Evolutionary conservation across 345 rosid species (phyloP).

Genomic region (Clarkia xantiana): DNA sequence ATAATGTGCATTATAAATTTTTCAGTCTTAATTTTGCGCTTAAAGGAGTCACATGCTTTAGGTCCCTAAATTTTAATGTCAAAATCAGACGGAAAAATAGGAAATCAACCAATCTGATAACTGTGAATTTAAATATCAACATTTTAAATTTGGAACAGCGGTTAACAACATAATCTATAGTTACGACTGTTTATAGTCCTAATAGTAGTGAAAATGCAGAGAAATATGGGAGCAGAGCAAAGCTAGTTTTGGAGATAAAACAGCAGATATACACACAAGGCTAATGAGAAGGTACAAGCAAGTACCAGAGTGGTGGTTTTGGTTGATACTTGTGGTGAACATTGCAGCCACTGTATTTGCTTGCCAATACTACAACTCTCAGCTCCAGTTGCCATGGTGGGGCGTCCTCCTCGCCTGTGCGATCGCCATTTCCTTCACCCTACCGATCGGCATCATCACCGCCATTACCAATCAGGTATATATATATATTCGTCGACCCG

Average conservation of each 20-base stretch:
- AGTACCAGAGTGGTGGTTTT: conserved; percentile 95
- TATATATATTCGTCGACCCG: no score
- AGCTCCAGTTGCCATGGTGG: conserved; percentile 98
- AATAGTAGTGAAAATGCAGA: no score
- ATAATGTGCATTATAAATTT: no score
- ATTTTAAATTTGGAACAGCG: no score
- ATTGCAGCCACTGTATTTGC: conserved; percentile 56
- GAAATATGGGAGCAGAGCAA: conserved; percentile 87
- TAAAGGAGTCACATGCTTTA: no score
- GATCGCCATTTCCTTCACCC: conserved; percentile 73
- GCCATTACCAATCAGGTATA: conserved; percentile 94
- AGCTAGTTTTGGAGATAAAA: conserved; percentile 52
- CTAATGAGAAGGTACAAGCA: conserved; percentile 65
- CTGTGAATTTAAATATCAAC: no score
- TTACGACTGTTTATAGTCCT: no score
- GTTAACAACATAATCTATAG: no score
- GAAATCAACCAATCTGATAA: no score
- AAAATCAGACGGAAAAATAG: no score
- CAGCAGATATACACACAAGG: conserved; percentile 58
- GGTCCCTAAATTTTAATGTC: no score
- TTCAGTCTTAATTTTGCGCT: no score
- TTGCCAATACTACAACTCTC: conserved; percentile 73
- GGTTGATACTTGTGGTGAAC: conserved; percentile 47
- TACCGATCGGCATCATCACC: conserved; percentile 88
- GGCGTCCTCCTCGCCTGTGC: conserved; percentile 81